Percentiles rank a stretch among this genome's conserved stretches.
These are phyloP conservation scores for Candida awuae DNA, from an alignment of 805 yeast species.

Conservation along the genomic window DNA sequence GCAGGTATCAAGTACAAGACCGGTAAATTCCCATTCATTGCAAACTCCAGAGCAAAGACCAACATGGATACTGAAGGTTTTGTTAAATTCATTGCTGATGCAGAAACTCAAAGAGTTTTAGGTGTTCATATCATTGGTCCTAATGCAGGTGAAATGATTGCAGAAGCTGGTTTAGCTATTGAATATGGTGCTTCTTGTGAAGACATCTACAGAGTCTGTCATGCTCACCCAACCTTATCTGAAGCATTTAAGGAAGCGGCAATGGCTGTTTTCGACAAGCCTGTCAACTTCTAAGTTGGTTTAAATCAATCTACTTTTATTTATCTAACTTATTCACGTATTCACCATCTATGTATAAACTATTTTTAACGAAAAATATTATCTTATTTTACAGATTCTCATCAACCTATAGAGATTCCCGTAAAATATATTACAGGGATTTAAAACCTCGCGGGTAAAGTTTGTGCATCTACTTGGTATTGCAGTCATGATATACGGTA, in stretches of 20 bases:
- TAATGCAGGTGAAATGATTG: conserved; percentile 99
- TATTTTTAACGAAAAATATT: too few species aligned
- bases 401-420: too few species aligned
- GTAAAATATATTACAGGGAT: too few species aligned
- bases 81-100: conserved; percentile 91
- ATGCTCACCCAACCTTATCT: conserved; percentile 96
- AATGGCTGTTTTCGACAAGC: conserved; percentile 82
- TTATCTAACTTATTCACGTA: background rate
- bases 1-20: conserved; percentile 86
- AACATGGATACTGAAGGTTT: conserved; percentile 95
- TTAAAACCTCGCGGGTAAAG: too few species aligned
- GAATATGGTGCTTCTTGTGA: conserved; percentile 99
- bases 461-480: too few species aligned
- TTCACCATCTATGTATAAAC: background rate
- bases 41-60: conserved; percentile 99
- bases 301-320: background rate
- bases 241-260: conserved; percentile 99
- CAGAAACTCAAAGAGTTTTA: conserved; percentile 91
- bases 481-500: too few species aligned
- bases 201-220: conserved; percentile 95
- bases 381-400: too few species aligned
- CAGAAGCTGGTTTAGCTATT: conserved; percentile 93
- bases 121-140: conserved; percentile 98
- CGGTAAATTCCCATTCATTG: conserved; percentile 98
- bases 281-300: conserved; percentile 64